Evolutionary conservation across 2,329 filamentous ascomycete genomes (phyloP), one percentile per base, ranked within the genome.

Genomic region (Aspergillus persii): DNA sequence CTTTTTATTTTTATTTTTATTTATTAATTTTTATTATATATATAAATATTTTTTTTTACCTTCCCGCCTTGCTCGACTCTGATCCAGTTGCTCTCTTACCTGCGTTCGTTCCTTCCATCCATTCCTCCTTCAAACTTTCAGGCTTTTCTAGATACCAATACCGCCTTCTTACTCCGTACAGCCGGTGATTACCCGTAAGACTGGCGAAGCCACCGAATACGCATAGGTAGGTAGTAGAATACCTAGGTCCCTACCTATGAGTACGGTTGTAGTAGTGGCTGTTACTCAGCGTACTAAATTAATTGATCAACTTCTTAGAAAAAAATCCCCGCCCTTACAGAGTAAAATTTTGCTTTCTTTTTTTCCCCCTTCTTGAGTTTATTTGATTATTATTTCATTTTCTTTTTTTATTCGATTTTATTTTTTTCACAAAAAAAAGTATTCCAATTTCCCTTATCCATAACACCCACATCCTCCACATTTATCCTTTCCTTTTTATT

Each of bases 381-480:
- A 47, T 47, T 47, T 47, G 44, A 47, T 27, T 47, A 47, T 12
- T 47, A 26, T 47, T 47, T 11, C 12, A 47, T 47, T 47, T 39
- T 54, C 39, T 55, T 55, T 57, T 39, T 52, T 56, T 53, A 54
- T 57, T 36, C 29, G 33, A 50, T 56, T 49, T 53, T 50, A 56
- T 54, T 44, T 18, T 18, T 53, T 50, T 46, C 30, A 12, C 4
- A 39, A 53, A 41, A 53, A 53, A 44, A 44, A 54, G 23, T 27
- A 54, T 54, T 50, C 46, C 27, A 48, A 26, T 44, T 53, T 60
- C 58, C 58, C 58, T 61, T 61, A 59, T 60, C 61, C 61, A 61
- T 54, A 59, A 57, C 59, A 61, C 62, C 61, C 59, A 61, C 58
- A 60, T 58, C 49, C 55, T 62, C 53, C 48, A 54, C 56, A 58